Evolutionary conservation across 2,329 filamentous ascomycete species (phyloP).

Genomic region (Trichothecium roseum): DNA sequence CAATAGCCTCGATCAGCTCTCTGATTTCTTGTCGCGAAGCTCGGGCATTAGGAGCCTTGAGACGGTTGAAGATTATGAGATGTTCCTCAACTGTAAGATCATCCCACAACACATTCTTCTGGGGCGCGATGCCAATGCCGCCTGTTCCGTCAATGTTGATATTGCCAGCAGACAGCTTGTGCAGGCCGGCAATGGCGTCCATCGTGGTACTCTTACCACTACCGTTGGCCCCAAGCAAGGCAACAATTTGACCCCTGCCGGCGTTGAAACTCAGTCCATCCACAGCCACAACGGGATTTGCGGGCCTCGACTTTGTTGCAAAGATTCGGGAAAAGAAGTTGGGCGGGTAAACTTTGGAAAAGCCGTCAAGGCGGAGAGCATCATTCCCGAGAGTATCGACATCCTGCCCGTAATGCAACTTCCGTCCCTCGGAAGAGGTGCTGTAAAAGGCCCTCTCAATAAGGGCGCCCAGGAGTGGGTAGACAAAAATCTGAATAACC

Average conservation of each 20-base stretch:
- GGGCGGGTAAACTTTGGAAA: constrained; percentile 71
- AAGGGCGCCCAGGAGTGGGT: constrained; percentile 63
- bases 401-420: constrained; percentile 24
- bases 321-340: constrained; percentile 47
- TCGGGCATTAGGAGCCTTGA: constrained; percentile 54
- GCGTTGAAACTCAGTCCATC: constrained; percentile 62
- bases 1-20: constrained; percentile 58
- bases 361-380: constrained; percentile 60
- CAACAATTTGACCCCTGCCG: constrained; percentile 70
- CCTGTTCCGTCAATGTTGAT: constrained; percentile 71
- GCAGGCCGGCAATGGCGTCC: constrained; percentile 77
- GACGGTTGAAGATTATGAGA: constrained; percentile 68
- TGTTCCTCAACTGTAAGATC: constrained; percentile 80
- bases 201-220: constrained; percentile 85
- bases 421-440: constrained; percentile 55
- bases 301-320: constrained; percentile 26
- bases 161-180: constrained; percentile 61
- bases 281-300: constrained; percentile 66
- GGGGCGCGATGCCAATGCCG: constrained; percentile 77
- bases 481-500: constrained; percentile 66
- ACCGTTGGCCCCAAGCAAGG: constrained; percentile 80
- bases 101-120: constrained; percentile 92
- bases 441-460: constrained; percentile 69
- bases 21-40: constrained; percentile 50
- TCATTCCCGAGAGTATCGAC: constrained; percentile 13